A percentile compares a stretch with the other conserved stretches of the same genome.
Conservation (phyloP, 2,329 filamentous ascomycete species). For the Trichoderma gracile region DNA sequence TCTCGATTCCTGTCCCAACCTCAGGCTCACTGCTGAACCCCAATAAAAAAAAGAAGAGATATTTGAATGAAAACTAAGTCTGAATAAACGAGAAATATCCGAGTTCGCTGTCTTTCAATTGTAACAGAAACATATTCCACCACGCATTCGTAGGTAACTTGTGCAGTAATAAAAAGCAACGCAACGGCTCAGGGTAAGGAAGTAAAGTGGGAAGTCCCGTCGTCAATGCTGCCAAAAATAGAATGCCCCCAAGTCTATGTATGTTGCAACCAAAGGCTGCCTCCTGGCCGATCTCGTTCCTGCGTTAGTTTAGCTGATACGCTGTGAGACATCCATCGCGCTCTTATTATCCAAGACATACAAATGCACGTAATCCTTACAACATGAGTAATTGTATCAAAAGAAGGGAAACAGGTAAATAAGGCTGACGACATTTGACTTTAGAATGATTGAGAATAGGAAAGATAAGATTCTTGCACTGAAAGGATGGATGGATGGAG, state of each 20-base stretch:
- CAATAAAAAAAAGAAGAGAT: too few relatives aligned
- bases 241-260: neutral
- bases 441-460: neutral
- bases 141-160: too few relatives aligned
- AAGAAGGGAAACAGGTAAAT: too few relatives aligned
- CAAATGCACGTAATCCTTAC: too few relatives aligned
- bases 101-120: too few relatives aligned
- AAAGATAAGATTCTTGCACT: neutral
- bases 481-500: too few relatives aligned
- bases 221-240: constrained; percentile 18
- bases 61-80: too few relatives aligned
- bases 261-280: neutral
- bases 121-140: too few relatives aligned
- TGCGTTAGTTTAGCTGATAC: constrained; percentile 3
- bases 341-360: neutral
- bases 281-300: constrained; percentile 18
- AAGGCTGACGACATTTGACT: neutral
- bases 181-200: neutral
- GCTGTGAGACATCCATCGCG: neutral
- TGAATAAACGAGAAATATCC: too few relatives aligned
- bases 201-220: neutral
- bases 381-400: too few relatives aligned
- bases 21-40: too few relatives aligned
- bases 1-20: too few relatives aligned
- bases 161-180: neutral